phyloP scores from a whole-genome alignment of 768 basidiomycete genomes.

The Tremella fuciformis region DNA sequence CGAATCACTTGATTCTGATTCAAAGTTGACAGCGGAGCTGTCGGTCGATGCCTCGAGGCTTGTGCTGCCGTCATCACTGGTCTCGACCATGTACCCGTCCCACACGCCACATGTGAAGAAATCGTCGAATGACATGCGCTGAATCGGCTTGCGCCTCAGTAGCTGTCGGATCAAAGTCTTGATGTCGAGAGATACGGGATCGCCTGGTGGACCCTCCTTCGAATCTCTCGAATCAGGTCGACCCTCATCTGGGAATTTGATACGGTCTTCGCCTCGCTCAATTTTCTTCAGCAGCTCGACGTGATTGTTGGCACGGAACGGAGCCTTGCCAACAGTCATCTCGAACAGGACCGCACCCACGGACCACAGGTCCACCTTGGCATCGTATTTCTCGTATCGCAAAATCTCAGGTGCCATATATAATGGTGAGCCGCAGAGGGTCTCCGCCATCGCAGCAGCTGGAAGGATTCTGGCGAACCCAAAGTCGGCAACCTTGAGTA shows the following conservation, averaged over 20 bases:
- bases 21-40: constrained; percentile 15
- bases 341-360: constrained; percentile 96
- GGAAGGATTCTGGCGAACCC: constrained; percentile 93
- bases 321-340: constrained; percentile 88
- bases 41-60: constrained; percentile 40
- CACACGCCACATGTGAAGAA: constrained; percentile 76
- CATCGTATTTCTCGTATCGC: constrained; percentile 94
- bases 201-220: constrained; percentile 50
- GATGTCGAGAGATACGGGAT: constrained; percentile 66
- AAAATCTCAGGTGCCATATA: constrained; percentile 99
- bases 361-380: constrained; percentile 96
- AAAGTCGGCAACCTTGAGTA: constrained; percentile 96
- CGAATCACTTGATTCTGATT: constrained; percentile 3
- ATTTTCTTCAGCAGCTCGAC: constrained; percentile 92
- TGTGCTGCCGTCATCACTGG: constrained; percentile 57
- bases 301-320: constrained; percentile 93
- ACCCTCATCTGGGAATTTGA: constrained; percentile 92
- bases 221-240: constrained; percentile 56
- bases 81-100: constrained; percentile 42
- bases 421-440: constrained; percentile 93
- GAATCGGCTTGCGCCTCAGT: constrained; percentile 75
- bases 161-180: constrained; percentile 82
- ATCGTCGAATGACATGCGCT: constrained; percentile 83
- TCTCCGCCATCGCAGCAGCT: constrained; percentile 92
- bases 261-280: constrained; percentile 74